These are phyloP conservation scores for Tetrahymena elliotti DNA, from an alignment of 73 alveolate genomes.

Conservation along the genomic window DNA sequence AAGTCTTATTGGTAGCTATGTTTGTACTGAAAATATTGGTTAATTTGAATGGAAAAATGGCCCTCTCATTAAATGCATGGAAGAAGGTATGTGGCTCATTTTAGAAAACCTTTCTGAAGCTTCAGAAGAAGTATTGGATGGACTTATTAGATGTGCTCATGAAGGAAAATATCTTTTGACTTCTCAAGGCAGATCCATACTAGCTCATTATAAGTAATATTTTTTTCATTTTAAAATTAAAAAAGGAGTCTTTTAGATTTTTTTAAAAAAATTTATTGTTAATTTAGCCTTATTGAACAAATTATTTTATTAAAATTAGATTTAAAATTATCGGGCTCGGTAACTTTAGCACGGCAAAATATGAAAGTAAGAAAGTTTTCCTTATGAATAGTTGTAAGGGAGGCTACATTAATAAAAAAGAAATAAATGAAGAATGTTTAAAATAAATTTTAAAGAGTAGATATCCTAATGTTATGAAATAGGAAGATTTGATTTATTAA, in stretches of 20 bases:
- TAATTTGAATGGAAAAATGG: constrained; percentile 73
- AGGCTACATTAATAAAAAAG: background rate
- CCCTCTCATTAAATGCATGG: constrained; percentile 65
- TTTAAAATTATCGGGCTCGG: background rate
- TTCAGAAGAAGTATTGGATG: constrained; percentile 27
- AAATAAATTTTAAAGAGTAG: background rate
- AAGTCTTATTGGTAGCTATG: constrained; percentile 68
- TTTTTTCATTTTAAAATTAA: no score
- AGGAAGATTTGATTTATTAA: background rate
- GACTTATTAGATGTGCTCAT: background rate
- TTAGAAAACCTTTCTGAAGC: constrained; percentile 42
- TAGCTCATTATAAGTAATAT: background rate
- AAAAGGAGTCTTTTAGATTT: no score
- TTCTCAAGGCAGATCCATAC: background rate
- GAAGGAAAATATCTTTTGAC: background rate
- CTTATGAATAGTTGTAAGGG: background rate
- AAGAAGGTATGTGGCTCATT: constrained; percentile 58
- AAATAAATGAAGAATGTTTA: background rate
- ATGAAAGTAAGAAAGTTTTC: background rate
- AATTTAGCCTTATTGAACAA: background rate
- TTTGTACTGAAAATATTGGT: constrained; percentile 67
- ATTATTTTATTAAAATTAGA: background rate
- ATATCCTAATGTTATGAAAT: background rate
- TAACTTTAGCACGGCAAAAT: background rate
- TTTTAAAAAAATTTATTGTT: no score